These are phyloP conservation scores for Vigna unguiculata DNA, from an alignment of 306 rosid genomes.

Conservation along the genomic window DNA sequence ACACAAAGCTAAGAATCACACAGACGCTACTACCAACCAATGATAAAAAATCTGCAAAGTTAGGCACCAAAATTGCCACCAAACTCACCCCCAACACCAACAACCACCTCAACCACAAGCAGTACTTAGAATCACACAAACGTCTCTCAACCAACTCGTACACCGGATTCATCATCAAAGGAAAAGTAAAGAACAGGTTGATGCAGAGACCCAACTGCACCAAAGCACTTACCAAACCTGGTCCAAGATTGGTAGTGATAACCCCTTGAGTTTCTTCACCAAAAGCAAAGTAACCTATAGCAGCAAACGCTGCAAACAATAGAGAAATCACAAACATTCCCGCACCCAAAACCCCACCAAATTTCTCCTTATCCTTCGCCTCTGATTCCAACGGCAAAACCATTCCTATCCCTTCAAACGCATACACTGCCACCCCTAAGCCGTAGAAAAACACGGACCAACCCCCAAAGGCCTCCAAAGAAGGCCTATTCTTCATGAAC, in stretches of 20 bases:
- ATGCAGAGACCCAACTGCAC: constrained; percentile 70
- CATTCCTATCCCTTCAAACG: constrained; percentile 79
- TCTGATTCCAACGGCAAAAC: constrained; percentile 71
- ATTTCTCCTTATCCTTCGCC: constrained; percentile 57
- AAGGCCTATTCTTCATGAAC: constrained; percentile 55
- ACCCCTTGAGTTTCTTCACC: constrained; percentile 70
- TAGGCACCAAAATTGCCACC: constrained; percentile 70
- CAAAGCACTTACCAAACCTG: constrained; percentile 56
- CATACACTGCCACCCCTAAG: constrained; percentile 72
- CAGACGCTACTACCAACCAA: constrained; percentile 73
- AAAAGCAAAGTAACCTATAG: constrained; percentile 73
- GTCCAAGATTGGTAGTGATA: constrained; percentile 72
- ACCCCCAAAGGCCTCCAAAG: constrained; percentile 62
- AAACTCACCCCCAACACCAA: constrained; percentile 61
- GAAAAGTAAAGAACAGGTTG: constrained; percentile 65
- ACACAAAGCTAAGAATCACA: constrained; percentile 65
- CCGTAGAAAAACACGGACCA: constrained; percentile 63
- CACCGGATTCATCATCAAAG: constrained; percentile 85
- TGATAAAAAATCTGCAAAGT: constrained; percentile 75
- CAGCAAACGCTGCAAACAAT: constrained; percentile 63
- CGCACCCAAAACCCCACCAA: constrained; percentile 63
- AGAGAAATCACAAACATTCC: constrained; percentile 60
- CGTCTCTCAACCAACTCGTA: constrained; percentile 71
- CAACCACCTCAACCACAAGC: constrained; percentile 73
- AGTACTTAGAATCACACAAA: constrained; percentile 51